Conservation (phyloP, 2,329 filamentous ascomycete genomes). For the Venturia carpophila region DNA sequence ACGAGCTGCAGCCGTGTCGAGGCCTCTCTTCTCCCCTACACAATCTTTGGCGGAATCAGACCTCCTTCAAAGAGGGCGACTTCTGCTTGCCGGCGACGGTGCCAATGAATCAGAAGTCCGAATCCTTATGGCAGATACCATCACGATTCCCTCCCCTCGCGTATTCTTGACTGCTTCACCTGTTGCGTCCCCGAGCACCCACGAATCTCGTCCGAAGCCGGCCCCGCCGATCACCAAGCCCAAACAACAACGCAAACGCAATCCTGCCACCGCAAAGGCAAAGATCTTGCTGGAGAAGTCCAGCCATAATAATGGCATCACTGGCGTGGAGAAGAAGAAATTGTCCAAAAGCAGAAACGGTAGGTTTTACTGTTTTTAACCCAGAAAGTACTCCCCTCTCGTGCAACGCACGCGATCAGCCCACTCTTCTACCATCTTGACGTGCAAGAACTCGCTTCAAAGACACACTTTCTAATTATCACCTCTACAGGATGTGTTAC, state of each 20-base stretch:
- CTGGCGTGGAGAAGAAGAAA: conserved; percentile 51
- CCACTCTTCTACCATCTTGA: background rate
- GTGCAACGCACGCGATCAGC: background rate
- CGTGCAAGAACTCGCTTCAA: no score
- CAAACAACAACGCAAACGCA: conserved; percentile 17
- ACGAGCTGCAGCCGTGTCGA: background rate
- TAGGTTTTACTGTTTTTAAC: conserved; percentile 37
- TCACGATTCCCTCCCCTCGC: conserved; percentile 53
- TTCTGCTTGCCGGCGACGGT: conserved; percentile 16
- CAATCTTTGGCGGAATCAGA: conserved; percentile 8
- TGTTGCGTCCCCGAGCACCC: conserved; percentile 22
- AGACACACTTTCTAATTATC: conserved; percentile 2
- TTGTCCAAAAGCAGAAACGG: conserved; percentile 70
- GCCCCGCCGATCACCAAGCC: background rate
- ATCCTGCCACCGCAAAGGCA: conserved; percentile 9
- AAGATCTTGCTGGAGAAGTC: conserved; percentile 12
- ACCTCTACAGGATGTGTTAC: conserved; percentile 55
- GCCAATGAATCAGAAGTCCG: conserved; percentile 10
- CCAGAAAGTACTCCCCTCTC: background rate
- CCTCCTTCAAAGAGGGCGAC: background rate
- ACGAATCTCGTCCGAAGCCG: conserved; percentile 24
- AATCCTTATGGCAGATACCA: conserved; percentile 43
- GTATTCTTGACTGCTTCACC: conserved; percentile 40
- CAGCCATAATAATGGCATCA: conserved; percentile 18
- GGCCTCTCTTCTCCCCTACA: background rate